Evolutionary conservation across 1,139 yeast species (phyloP), one percentile per base, ranked within the genome.

Genomic region (Debaryomycetaceae sp.): DNA sequence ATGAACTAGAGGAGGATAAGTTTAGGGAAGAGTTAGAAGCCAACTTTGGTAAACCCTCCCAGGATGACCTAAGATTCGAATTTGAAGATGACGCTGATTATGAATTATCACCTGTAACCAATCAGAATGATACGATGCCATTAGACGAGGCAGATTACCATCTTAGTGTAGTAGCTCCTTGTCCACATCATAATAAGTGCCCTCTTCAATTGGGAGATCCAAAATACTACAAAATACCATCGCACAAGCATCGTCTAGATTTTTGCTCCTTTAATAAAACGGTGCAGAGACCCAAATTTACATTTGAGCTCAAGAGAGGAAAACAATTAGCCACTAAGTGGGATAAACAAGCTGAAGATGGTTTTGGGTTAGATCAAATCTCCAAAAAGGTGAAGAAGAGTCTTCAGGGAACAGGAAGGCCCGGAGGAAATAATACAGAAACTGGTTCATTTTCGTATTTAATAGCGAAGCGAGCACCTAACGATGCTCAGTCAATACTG

Each of bases 171-270:
- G 58, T 93, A 30, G 97, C 97, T 0, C 99, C 99, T 4, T 93
- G 98, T 59, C 68, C 95, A 0, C 98, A 93, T 61, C 97, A 90
- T 56, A 80, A 84, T 27, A 78, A 73, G 53, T 91, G 98, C 58
- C 98, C 99, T 0, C 68, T 93, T 44, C 97, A 90, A 60, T 75
- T 82, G 31, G 83, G 85, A 11, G 86, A 85, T 48, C 89, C 91
- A 6, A 81, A 81, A 38, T 82, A 75, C 52, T 85, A 85, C 56
- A 73, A 75, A 42, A 76, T 77, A 38, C 80, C 83, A n/a, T 74
- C 78, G 42, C 76, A 79, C 47, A 89, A 81, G 45, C 83, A 75
- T 51, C 71, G 81, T 46, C 66, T 86, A 42, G 75, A 73, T 42
- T 89, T 91, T 74, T 90, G 98, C 59, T 81, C 87, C 42, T 91